Base-by-base conservation (phyloP, 2,329 filamentous ascomycete species). In the Elsinoe fawcettii region DNA sequence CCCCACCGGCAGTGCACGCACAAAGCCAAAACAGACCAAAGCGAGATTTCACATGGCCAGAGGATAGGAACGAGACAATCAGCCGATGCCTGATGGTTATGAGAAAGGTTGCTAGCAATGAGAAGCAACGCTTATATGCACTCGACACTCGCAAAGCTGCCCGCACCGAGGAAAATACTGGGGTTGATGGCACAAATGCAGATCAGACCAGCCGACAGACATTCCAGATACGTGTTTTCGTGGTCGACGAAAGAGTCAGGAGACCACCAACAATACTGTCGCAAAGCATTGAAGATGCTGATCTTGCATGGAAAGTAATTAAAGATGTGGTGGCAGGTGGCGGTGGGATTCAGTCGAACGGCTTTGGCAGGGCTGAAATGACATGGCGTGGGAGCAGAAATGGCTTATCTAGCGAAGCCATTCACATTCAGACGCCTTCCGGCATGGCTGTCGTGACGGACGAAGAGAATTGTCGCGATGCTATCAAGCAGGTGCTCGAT, bases 71-170 rank as follows among this genome's bases (percentile, higher is more conserved):
- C 57, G 76, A 77, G 59, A 79, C 82, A 51, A 78, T 82, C 39
- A 73, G 75, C n/a, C 67, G 80, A 20, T 75, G 81, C n/a, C 81
- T 79, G 60, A 80, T 79, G 11, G 66, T 82, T 46, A 69, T 83
- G 59, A 69, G 80, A 58, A 72, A 80, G 22, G 81, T 82, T 78
- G 79, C 82, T 11, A 82, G 79, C 14, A 83, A 83, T 59, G 80
- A 82, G 65, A 72, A 80, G 22, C 80, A 83, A 63, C 71, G 80
- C 36, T 73, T 78, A 63, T 82, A 82, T 66, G 80, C 80, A 1
- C 76, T 80, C 27, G 77, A 80, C 65, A 79, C 77, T 1, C 72
- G 80, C 39, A 81, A 78, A 61, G 74, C 74, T 9, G 73, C 74
- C 1, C 72, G 80, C 39, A 81, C 78, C 60, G 74, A 67, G 8